A percentile compares a stretch with the other conserved stretches of the same genome.
phyloP scores from a whole-genome alignment of 1,284 basidiomycete species.

The Microbotryum scabiosae region DNA sequence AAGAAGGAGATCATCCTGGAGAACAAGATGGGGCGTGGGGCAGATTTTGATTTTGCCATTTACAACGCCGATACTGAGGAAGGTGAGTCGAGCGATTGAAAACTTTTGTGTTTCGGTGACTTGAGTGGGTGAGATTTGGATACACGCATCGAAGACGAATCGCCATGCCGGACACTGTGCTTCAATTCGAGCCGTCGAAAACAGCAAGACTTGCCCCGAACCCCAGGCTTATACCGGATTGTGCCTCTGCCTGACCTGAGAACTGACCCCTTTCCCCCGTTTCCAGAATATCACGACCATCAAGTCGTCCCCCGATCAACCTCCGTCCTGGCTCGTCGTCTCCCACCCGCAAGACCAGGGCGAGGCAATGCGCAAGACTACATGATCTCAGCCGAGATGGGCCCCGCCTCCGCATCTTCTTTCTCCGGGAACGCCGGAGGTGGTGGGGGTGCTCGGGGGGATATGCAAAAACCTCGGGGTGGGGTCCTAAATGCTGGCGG shows the following conservation, averaged over 20 bases:
- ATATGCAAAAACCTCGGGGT: constrained; percentile 18
- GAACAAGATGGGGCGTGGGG: constrained; percentile 84
- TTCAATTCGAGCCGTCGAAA: no score
- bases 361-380: constrained; percentile 63
- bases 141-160: background rate
- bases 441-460: background rate
- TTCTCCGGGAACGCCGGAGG: constrained; percentile 1
- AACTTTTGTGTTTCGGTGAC: background rate
- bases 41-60: constrained; percentile 90
- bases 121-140: background rate
- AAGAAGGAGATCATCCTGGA: constrained; percentile 96
- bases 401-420: background rate
- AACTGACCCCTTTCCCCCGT: constrained; percentile 1
- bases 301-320: constrained; percentile 87
- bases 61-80: constrained; percentile 70
- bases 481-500: constrained; percentile 35
- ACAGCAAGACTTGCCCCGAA: no score
- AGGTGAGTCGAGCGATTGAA: constrained; percentile 49
- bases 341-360: constrained; percentile 77
- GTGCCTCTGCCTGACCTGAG: no score
- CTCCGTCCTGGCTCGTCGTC: constrained; percentile 82
- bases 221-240: no score
- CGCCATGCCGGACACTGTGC: background rate
- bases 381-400: constrained; percentile 20
- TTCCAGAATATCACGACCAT: constrained; percentile 85